A percentile compares a stretch with the other conserved stretches of the same genome.
Evolutionary conservation across 2,329 filamentous ascomycete species (phyloP).

Genomic region (Anthostomella pinea): DNA sequence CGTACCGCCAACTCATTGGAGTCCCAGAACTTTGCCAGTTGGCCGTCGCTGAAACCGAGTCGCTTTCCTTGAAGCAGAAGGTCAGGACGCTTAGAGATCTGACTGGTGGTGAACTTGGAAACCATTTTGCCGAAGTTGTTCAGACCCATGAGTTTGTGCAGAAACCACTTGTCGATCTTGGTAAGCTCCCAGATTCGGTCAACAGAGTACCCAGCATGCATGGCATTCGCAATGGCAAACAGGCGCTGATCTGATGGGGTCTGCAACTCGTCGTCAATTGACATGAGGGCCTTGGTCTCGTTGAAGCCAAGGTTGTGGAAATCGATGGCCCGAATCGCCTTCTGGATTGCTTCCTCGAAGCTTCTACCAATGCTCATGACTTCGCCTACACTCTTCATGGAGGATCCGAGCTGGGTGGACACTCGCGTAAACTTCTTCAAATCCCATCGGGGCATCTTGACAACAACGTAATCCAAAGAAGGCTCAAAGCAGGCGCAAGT

Average conservation of each 20-base stretch:
- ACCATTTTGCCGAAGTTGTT: slow-evolving; percentile 85
- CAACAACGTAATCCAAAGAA: slow-evolving; percentile 94
- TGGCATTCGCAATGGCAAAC: slow-evolving; percentile 96
- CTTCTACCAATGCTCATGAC: slow-evolving; percentile 97
- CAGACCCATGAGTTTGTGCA: slow-evolving; percentile 85
- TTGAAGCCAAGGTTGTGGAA: slow-evolving; percentile 95
- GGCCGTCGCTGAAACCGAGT: slow-evolving; percentile 89
- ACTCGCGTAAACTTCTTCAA: slow-evolving; percentile 98
- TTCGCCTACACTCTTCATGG: slow-evolving; percentile 99
- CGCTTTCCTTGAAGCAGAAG: slow-evolving; percentile 84
- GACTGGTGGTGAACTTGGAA: slow-evolving; percentile 61
- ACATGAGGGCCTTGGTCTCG: slow-evolving; percentile 88
- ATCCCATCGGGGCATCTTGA: slow-evolving; percentile 99
- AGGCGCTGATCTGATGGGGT: slow-evolving; percentile 96
- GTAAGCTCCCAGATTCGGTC: slow-evolving; percentile 98
- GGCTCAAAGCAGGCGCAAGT: slow-evolving; percentile 98
- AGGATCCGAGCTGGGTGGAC: slow-evolving; percentile 91
- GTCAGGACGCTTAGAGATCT: slow-evolving; percentile 60
- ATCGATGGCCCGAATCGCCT: slow-evolving; percentile 93
- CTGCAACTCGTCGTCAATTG: slow-evolving; percentile 91
- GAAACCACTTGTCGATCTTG: slow-evolving; percentile 98
- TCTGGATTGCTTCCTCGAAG: slow-evolving; percentile 98
- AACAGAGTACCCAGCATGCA: slow-evolving; percentile 89
- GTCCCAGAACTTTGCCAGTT: slow-evolving; percentile 90
- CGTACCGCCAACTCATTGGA: slow-evolving; percentile 92